phyloP scores from a whole-genome alignment of 2,329 filamentous ascomycete species.

The Fusarium armeniacum region DNA sequence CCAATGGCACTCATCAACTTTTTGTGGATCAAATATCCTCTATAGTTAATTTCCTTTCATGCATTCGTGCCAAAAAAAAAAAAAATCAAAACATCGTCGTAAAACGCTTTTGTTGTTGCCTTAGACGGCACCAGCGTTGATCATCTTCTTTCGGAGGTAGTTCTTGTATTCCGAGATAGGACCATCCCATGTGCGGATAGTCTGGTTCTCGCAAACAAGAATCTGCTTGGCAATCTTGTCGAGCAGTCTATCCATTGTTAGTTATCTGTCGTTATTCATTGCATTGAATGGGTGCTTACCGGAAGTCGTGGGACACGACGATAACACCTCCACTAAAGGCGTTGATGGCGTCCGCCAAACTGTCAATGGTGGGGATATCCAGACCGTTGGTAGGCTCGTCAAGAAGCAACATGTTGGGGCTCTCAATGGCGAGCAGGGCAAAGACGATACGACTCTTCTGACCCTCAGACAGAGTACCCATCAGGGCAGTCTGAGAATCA shows the following conservation, averaged over 20 bases:
- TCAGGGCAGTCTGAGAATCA: conserved; percentile 94
- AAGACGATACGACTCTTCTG: conserved; percentile 99
- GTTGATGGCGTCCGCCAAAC: conserved; percentile 96
- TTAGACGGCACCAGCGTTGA: conserved; percentile 87
- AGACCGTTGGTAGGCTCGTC: conserved; percentile 99
- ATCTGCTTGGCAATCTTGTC: conserved; percentile 99
- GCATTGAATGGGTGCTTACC: conserved; percentile 68
- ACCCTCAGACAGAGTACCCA: conserved; percentile 97
- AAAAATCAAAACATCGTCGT: conserved; percentile 39
- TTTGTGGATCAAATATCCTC: conserved; percentile 49
- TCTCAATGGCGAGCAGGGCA: conserved; percentile 92
- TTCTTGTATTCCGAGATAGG: conserved; percentile 97
- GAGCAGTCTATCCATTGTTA: conserved; percentile 75
- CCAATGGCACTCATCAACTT: conserved; percentile 49
- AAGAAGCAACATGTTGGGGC: conserved; percentile 96
- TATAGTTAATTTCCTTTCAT: conserved; percentile 51
- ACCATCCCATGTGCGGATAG: conserved; percentile 90
- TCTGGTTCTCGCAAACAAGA: conserved; percentile 98
- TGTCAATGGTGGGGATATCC: conserved; percentile 98
- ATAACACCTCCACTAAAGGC: conserved; percentile 96
- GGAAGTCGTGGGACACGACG: conserved; percentile 98
- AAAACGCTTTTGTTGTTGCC: conserved; percentile 21
- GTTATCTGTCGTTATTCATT: not conserved
- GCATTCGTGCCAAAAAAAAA: conserved; percentile 45
- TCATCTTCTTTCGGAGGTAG: conserved; percentile 99